phyloP scores from a whole-genome alignment of 768 basidiomycete genomes.

The Gloeophyllum trabeum region DNA sequence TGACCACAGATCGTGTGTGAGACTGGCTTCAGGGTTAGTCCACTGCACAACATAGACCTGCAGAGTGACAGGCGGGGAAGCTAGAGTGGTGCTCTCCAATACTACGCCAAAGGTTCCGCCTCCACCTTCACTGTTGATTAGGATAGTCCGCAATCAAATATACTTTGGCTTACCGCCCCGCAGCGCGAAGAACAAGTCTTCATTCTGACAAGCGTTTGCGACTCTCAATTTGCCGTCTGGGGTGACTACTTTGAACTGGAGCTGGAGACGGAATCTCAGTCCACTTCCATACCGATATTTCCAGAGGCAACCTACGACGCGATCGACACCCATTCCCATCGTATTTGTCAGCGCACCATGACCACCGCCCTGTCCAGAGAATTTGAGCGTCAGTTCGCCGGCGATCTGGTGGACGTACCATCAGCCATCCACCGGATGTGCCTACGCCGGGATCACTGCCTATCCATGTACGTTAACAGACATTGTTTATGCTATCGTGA shows the following conservation, averaged over 20 bases:
- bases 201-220: conserved; percentile 31
- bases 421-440: background rate
- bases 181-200: conserved; percentile 44
- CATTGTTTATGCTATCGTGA: background rate
- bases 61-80: conserved; percentile 5
- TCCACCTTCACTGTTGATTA: conserved; percentile 5
- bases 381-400: background rate
- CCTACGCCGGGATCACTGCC: background rate
- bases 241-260: conserved; percentile 1
- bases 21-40: background rate
- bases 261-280: too few species aligned
- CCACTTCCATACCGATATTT: too few species aligned
- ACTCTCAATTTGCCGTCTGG: background rate
- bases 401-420: background rate
- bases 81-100: conserved; percentile 5
- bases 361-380: background rate
- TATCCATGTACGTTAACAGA: background rate
- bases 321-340: background rate
- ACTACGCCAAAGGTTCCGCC: conserved; percentile 13
- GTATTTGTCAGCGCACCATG: background rate
- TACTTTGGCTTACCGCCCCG: conserved; percentile 20
- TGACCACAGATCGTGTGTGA: conserved; percentile 16
- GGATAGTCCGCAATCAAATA: background rate
- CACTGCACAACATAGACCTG: conserved; percentile 5
- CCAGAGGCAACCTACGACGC: background rate